Percentiles rank a stretch among this genome's conserved stretches.
Evolutionary conservation across 176 grass and related monocot genomes (phyloP).

Genomic region (Rhynchospora pubera): DNA sequence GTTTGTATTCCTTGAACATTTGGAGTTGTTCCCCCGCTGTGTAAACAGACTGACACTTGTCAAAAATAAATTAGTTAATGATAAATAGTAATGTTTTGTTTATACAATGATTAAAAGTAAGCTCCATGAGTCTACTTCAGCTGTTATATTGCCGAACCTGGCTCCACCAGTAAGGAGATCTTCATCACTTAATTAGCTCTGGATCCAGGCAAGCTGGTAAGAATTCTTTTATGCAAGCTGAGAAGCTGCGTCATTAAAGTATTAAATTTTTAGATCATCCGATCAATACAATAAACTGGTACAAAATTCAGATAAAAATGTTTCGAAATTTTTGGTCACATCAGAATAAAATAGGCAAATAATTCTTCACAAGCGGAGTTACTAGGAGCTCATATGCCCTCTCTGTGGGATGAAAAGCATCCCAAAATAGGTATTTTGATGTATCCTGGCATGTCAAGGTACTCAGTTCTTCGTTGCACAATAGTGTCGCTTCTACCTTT

Average conservation of each 20-base stretch:
- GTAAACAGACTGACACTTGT: neutral
- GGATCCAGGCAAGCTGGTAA: conserved; percentile 27
- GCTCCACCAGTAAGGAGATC: conserved; percentile 27
- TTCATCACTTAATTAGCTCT: conserved; percentile 11
- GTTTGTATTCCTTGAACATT: conserved; percentile 22
- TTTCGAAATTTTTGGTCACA: neutral
- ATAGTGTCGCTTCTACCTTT: neutral
- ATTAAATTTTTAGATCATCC: neutral
- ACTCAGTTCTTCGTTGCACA: neutral
- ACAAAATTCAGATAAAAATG: neutral
- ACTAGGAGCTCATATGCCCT: conserved; percentile 10
- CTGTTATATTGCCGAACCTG: conserved; percentile 17
- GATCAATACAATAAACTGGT: neutral
- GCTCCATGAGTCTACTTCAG: neutral
- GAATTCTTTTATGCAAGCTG: conserved; percentile 27
- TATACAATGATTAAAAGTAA: neutral
- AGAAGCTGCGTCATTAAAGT: conserved; percentile 18
- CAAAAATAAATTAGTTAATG: conserved; percentile 4
- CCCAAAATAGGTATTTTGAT: conserved; percentile 26
- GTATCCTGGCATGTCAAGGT: conserved; percentile 17
- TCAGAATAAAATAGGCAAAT: neutral
- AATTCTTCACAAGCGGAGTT: neutral
- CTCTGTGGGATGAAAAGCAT: conserved; percentile 25
- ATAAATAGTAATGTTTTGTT: neutral
- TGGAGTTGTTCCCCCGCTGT: conserved; percentile 16